Evolutionary conservation across 2,329 filamentous ascomycete genomes (phyloP).

Genomic region (Aureobasidium sp.): DNA sequence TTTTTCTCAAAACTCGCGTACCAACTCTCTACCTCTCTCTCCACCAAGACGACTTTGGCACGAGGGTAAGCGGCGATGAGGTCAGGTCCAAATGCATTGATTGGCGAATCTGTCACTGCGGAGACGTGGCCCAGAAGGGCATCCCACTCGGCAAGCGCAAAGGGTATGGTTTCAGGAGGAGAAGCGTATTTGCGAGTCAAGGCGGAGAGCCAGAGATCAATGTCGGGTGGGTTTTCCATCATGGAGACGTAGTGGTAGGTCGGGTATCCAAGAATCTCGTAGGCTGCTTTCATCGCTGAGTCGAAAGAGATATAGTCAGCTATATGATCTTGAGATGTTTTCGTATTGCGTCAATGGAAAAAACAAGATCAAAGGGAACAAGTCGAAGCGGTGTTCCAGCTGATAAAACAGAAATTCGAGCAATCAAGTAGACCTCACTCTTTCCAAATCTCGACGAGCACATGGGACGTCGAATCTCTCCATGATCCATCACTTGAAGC

Average conservation of each 20-base stretch:
- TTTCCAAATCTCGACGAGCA: not conserved
- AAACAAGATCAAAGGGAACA: too few species aligned
- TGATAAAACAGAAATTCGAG: too few species aligned
- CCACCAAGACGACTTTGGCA: slow-evolving; percentile 32
- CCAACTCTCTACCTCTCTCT: slow-evolving; percentile 27
- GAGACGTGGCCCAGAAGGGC: slow-evolving; percentile 27
- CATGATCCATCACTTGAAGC: not conserved
- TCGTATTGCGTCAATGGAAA: too few species aligned
- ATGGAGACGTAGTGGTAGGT: slow-evolving; percentile 21
- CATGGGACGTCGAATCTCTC: not conserved
- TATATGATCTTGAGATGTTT: too few species aligned
- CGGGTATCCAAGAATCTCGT: slow-evolving; percentile 20
- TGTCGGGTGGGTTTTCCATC: slow-evolving; percentile 20
- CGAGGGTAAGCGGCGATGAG: slow-evolving; percentile 31
- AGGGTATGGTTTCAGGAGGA: slow-evolving; percentile 15
- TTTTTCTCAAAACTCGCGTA: slow-evolving; percentile 17
- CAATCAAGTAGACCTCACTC: not conserved
- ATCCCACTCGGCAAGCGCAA: slow-evolving; percentile 24
- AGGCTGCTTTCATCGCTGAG: slow-evolving; percentile 19
- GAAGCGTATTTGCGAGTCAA: slow-evolving; percentile 20
- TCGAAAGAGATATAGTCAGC: not conserved
- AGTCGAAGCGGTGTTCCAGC: too few species aligned
- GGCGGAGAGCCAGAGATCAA: slow-evolving; percentile 22
- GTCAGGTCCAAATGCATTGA: slow-evolving; percentile 30
- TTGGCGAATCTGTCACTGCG: slow-evolving; percentile 30